These are phyloP conservation scores for Fonsecaea monophora DNA, from an alignment of 2,329 filamentous ascomycete species.

Conservation along the genomic window DNA sequence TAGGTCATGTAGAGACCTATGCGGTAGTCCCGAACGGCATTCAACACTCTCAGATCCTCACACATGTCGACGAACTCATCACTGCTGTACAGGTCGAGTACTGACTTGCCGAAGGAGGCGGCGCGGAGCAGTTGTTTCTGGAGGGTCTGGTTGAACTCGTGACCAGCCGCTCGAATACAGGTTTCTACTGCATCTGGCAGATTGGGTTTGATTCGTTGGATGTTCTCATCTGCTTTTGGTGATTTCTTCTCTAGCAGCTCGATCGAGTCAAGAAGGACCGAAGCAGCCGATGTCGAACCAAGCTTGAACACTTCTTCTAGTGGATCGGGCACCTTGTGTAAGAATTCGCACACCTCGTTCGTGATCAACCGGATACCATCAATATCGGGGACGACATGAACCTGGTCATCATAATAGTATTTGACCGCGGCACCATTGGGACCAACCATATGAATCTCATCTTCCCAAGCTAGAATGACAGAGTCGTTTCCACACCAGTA, in stretches of 20 bases:
- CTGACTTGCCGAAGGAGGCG: conserved; percentile 96
- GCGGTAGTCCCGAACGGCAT: conserved; percentile 89
- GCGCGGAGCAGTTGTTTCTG: conserved; percentile 96
- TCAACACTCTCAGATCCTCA: conserved; percentile 88
- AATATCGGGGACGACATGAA: conserved; percentile 84
- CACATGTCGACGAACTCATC: conserved; percentile 99
- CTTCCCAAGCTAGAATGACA: conserved; percentile 93
- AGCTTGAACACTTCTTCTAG: conserved; percentile 89
- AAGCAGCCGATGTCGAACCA: conserved; percentile 85
- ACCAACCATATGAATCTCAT: conserved; percentile 93
- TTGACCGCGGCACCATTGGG: conserved; percentile 76
- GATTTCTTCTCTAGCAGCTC: conserved; percentile 91
- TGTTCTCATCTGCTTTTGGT: conserved; percentile 96
- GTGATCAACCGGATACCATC: conserved; percentile 92
- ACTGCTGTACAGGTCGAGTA: conserved; percentile 95
- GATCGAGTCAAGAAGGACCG: conserved; percentile 91
- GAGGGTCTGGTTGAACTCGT: conserved; percentile 89
- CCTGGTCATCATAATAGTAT: conserved; percentile 86
- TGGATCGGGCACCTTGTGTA: conserved; percentile 89
- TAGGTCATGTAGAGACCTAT: conserved; percentile 89
- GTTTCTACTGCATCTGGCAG: conserved; percentile 92
- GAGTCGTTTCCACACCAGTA: conserved; percentile 98
- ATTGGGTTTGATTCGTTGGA: conserved; percentile 86
- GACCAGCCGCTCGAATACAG: conserved; percentile 89
- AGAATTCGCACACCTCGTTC: conserved; percentile 93